Evolutionary conservation across 768 basidiomycete species (phyloP).

Genomic region (Pilatotrama ljubarskyi): DNA sequence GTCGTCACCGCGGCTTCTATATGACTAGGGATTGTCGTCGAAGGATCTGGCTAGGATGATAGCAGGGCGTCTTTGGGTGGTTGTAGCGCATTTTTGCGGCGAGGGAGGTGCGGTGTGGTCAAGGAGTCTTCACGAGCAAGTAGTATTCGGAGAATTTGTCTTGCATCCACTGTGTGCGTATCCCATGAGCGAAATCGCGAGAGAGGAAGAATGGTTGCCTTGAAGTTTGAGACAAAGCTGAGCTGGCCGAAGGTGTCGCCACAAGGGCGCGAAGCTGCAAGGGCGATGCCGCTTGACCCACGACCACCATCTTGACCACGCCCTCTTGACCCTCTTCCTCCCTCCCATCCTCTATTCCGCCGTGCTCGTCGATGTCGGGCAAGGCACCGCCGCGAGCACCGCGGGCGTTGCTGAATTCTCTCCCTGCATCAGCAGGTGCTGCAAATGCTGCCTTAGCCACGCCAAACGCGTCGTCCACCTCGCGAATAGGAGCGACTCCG

Average conservation of each 20-base stretch:
- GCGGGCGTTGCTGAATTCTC: conserved; percentile 58
- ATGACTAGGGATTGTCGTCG: neutral
- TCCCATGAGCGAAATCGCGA: conserved; percentile 1
- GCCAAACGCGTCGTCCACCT: conserved; percentile 29
- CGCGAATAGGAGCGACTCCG: conserved; percentile 52
- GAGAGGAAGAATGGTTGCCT: conserved; percentile 9
- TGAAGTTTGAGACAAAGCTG: conserved; percentile 15
- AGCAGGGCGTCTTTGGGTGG: conserved; percentile 1
- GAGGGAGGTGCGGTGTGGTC: conserved; percentile 3
- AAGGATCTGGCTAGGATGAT: neutral
- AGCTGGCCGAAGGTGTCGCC: conserved; percentile 20
- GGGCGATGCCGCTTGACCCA: conserved; percentile 25
- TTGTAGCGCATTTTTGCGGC: conserved; percentile 1
- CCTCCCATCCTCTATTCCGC: conserved; percentile 5
- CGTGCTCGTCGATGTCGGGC: conserved; percentile 59
- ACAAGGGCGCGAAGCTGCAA: conserved; percentile 21
- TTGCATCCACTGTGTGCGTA: conserved; percentile 9
- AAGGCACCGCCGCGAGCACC: conserved; percentile 77
- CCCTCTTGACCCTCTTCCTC: conserved; percentile 4
- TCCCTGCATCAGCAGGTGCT: conserved; percentile 29
- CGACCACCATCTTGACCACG: conserved; percentile 25
- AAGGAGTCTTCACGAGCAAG: neutral
- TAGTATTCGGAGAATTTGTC: conserved; percentile 7
- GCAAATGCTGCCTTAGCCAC: conserved; percentile 37
- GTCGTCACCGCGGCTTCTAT: neutral